Base-by-base conservation (phyloP, 2,329 filamentous ascomycete species). In the Beauveria medogensis region DNA sequence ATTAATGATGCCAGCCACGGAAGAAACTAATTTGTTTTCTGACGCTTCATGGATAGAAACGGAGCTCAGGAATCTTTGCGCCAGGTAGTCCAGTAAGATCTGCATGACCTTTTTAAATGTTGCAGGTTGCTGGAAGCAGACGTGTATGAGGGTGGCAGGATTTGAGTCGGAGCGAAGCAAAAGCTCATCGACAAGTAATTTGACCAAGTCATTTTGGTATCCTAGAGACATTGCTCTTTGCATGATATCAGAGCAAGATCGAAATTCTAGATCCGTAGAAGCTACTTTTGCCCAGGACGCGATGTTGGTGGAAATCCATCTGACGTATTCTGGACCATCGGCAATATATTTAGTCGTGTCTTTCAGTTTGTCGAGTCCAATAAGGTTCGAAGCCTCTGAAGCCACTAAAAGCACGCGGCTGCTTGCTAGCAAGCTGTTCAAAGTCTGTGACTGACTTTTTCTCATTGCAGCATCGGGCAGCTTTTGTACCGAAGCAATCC, bases 231-330 rank as follows among this genome's bases (percentile, higher is more conserved):
- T 75, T 1, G 84, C 79, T 64, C 87, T 86, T 3, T 82, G 74
- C 16, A 85, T 74, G 1, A 86, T 55, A 3, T 79, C 77, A 18
- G 76, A 77, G 48, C 74, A 77, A 8, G 80, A 67, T 54, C 74
- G 79, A 14, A 71, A 63, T 9, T 75, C 73, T 9, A 77, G 69
- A 12, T 71, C 65, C 65, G 70, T 72, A 66, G 60, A 64, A 37
- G 64, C 71, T 60, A 60, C 65, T 51, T 65, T 70, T 48, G 68
- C 73, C 77, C 73, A 86, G 28, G 65, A 69, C 34, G 70, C 76
- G 55, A 94, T 77, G 69, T 86, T 90, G 16, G 72, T 73, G 2
- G 86, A 88, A 44, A 96, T 72, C 92, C 92, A 96, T 34, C 74
- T 73, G 14, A 83, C 81, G 73, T 90, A 96, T 20, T 80, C 71